A percentile compares a stretch with the other conserved stretches of the same genome.
These are phyloP conservation scores for Penicillium paradoxum DNA, from an alignment of 495 filamentous ascomycete genomes.

Conservation along the genomic window DNA sequence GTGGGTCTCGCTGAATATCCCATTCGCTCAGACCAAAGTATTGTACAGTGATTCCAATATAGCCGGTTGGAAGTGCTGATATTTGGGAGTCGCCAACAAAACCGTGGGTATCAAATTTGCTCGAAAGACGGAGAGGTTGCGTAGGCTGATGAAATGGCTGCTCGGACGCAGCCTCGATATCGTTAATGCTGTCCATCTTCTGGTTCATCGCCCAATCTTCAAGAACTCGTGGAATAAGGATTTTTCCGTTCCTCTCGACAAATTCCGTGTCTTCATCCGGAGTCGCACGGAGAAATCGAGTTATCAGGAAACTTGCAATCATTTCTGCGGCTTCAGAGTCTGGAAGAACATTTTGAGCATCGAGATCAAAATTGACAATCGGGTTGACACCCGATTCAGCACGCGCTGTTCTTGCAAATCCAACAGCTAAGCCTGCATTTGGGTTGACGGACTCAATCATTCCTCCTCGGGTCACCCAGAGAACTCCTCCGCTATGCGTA, in stretches of 20 bases:
- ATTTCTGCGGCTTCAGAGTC: not conserved
- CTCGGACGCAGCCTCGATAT: not conserved
- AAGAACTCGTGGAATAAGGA: slow-evolving; percentile 25
- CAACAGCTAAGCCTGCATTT: slow-evolving; percentile 17
- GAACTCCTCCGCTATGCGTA: slow-evolving; percentile 15
- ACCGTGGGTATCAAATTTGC: not conserved
- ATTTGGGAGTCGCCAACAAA: slow-evolving; percentile 4
- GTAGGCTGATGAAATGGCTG: slow-evolving; percentile 10
- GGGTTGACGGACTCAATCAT: slow-evolving; percentile 14
- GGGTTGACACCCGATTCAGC: slow-evolving; percentile 23
- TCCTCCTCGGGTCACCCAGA: slow-evolving; percentile 29
- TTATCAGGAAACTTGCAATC: slow-evolving; percentile 12
- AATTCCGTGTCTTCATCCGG: slow-evolving; percentile 20
- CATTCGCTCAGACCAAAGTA: slow-evolving; percentile 37
- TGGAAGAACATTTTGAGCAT: slow-evolving; percentile 4
- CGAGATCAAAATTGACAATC: slow-evolving; percentile 29
- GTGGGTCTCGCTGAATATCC: slow-evolving; percentile 29
- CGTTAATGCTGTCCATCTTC: not conserved
- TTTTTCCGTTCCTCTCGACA: slow-evolving; percentile 13
- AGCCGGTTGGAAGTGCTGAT: slow-evolving; percentile 7
- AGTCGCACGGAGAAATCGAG: slow-evolving; percentile 8
- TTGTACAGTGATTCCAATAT: slow-evolving; percentile 27
- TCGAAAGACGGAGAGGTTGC: slow-evolving; percentile 7
- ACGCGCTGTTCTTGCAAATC: slow-evolving; percentile 30
- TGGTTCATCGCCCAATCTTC: slow-evolving; percentile 9